These are phyloP conservation scores for Diaporthe sp. DNA, from an alignment of 2,329 filamentous ascomycete genomes.

Conservation along the genomic window DNA sequence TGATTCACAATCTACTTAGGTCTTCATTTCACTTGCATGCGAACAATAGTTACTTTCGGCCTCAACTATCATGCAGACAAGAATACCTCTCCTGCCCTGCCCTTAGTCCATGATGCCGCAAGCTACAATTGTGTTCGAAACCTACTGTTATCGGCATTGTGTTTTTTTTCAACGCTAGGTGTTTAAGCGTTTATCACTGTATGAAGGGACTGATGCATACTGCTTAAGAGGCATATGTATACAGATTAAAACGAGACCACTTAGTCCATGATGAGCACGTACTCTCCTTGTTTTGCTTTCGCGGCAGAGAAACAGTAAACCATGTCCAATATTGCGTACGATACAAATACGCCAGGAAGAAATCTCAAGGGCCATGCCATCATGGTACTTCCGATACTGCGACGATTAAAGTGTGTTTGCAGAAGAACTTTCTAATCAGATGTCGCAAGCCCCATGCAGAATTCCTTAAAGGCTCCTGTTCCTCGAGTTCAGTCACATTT, in stretches of 20 bases:
- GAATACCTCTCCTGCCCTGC: background rate
- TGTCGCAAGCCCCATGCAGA: background rate
- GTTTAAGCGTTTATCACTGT: no score
- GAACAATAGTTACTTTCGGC: background rate
- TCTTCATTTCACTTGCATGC: background rate
- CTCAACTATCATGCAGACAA: background rate
- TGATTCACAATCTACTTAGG: background rate
- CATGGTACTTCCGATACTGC: background rate
- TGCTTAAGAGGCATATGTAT: no score
- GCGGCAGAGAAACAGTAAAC: background rate
- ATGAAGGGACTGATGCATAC: no score
- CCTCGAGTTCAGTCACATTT: no score
- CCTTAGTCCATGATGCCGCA: background rate
- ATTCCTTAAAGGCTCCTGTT: no score
- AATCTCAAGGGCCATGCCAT: background rate
- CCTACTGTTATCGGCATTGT: no score
- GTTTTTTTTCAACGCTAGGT: no score
- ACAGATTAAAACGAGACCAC: no score
- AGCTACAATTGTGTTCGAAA: no score
- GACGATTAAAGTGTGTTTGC: background rate
- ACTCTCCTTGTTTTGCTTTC: background rate
- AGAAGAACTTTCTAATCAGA: background rate
- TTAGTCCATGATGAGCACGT: background rate
- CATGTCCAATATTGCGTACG: background rate
- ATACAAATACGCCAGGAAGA: background rate